These are phyloP conservation scores for Metschnikowia lochheadii DNA, from an alignment of 805 yeast species.

Conservation along the genomic window DNA sequence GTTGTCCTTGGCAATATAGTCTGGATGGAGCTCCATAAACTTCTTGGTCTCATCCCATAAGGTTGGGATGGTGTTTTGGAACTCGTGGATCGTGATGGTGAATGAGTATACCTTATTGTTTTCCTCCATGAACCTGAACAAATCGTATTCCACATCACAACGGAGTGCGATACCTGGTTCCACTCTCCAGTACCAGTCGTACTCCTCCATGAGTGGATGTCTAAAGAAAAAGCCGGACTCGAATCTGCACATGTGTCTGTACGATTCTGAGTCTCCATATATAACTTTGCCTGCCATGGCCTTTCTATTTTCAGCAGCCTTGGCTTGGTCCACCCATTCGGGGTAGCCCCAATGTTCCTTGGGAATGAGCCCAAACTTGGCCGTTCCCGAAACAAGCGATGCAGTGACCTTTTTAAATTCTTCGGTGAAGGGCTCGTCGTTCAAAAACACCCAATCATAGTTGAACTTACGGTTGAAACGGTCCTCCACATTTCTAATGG, in stretches of 20 bases:
- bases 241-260: conserved; percentile 90
- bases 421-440: conserved; percentile 79
- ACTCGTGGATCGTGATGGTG: conserved; percentile 79
- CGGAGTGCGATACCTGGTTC: conserved; percentile 79
- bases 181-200: conserved; percentile 92
- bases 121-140: conserved; percentile 75
- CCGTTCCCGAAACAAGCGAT: conserved; percentile 68
- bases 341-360: conserved; percentile 86
- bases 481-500: conserved; percentile 81
- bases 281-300: conserved; percentile 56
- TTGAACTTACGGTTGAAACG: conserved; percentile 76
- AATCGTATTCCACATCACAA: conserved; percentile 85
- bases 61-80: conserved; percentile 79
- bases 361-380: conserved; percentile 79
- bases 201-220: conserved; percentile 70
- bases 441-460: conserved; percentile 94
- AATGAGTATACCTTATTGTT: conserved; percentile 81
- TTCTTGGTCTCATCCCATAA: conserved; percentile 75
- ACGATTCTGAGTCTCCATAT: conserved; percentile 71
- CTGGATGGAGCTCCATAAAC: conserved; percentile 58
- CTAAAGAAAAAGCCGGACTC: conserved; percentile 87
- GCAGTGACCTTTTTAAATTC: conserved; percentile 70
- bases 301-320: conserved; percentile 62
- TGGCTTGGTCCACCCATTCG: conserved; percentile 69
- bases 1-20: conserved; percentile 58